Base-by-base conservation (phyloP, 1,139 yeast genomes). In the Yamadazyma membranifaciens region DNA sequence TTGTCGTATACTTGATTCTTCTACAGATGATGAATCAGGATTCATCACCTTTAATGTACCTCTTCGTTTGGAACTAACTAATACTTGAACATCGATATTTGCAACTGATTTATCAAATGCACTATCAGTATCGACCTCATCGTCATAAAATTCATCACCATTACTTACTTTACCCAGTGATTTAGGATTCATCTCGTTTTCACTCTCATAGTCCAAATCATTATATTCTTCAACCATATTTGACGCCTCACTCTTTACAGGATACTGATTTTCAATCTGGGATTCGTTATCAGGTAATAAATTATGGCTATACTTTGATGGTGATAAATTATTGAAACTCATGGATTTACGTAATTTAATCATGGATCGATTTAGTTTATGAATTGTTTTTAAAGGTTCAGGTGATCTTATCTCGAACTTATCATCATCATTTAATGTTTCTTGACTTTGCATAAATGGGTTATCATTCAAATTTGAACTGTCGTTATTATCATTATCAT, bases 51-150 rank as follows among this genome's bases (percentile, higher is more conserved):
- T 65, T 37, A 85, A 63, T 36, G 75, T 74, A 1, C 85, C 73
- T 41, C 87, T 63, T 50, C 91, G 67, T 54, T 80, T 79, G n/a
- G 86, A 78, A 43, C 87, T 78, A 9, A 84, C 91, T 46, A 85
- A 60, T 7, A 85, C 85, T 55, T 84, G 92, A 0, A 82, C 91
- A 46, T 84, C 91, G 48, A 83, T 60, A 31, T 73, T 68, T 31
- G 68, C 49, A 3, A 48, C 36, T 3, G 39, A 35, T 16, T 37
- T 25, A n/a, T 37, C 28, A 33, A 41, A 34, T 17, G 24, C 36
- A 10, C 37, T 22, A 16, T 35, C 39, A 1, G 48, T 43, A 12
- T 43, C 37, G 14, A 39, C 42, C 9, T 41, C 45, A 28, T 38
- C 42, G 11, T 46, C 48, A 34, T 40, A 34, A 12, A 39, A 42